These are phyloP conservation scores for Tardiomyces digboiensis DNA, from an alignment of 1,139 yeast genomes.

Conservation along the genomic window DNA sequence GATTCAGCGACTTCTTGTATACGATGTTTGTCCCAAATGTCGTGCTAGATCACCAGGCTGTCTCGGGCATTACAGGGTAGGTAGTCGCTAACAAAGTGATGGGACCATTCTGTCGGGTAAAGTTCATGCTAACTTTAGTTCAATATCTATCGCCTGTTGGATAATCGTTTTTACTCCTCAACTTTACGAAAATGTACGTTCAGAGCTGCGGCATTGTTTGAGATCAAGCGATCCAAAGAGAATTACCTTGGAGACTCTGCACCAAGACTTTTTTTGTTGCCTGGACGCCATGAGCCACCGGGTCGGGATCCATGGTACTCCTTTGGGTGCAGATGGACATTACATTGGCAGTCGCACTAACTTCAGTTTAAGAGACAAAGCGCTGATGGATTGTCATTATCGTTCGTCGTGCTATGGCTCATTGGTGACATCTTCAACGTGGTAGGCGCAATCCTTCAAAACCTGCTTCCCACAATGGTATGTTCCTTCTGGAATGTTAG, in stretches of 20 bases:
- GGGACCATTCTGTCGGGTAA: background rate
- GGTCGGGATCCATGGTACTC: too few relatives aligned
- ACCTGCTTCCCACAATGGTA: constrained; percentile 81
- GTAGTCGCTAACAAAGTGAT: constrained; percentile 10
- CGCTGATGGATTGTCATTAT: constrained; percentile 76
- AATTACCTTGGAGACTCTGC: too few relatives aligned
- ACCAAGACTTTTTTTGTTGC: background rate
- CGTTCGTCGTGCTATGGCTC: constrained; percentile 79
- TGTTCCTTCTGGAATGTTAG: too few relatives aligned
- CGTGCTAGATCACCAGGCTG: constrained; percentile 61
- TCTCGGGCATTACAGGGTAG: constrained; percentile 75
- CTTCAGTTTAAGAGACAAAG: constrained; percentile 56
- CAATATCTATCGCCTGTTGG: constrained; percentile 96
- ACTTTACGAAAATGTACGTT: constrained; percentile 64
- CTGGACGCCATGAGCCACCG: too few relatives aligned
- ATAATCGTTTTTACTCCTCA: constrained; percentile 97
- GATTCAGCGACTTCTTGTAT: background rate
- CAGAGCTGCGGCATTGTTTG: too few relatives aligned
- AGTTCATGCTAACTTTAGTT: constrained; percentile 23
- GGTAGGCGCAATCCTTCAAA: constrained; percentile 79
- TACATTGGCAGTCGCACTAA: too few relatives aligned
- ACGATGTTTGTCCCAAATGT: constrained; percentile 20
- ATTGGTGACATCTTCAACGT: constrained; percentile 90
- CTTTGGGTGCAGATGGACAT: too few relatives aligned
- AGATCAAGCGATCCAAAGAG: too few relatives aligned